A percentile compares a stretch with the other conserved stretches of the same genome.
phyloP scores from a whole-genome alignment of 208 protist genomes.

The Leishmania guyanensis region DNA sequence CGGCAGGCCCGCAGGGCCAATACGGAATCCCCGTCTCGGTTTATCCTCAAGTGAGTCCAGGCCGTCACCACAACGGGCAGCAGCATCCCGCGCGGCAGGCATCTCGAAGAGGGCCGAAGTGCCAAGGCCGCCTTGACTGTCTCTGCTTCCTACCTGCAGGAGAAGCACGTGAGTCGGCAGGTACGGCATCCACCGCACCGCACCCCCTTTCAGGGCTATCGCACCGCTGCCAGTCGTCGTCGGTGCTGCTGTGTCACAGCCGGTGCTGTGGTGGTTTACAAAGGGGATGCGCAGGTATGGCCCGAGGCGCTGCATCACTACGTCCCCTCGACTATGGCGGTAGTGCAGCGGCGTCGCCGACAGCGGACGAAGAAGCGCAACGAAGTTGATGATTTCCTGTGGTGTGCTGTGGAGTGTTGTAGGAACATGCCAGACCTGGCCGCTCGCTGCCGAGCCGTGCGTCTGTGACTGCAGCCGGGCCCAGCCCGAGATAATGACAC shows the following conservation, averaged over 20 bases:
- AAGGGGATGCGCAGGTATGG: constrained; percentile 44
- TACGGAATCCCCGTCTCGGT: constrained; percentile 13
- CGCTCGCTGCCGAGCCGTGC: constrained; percentile 5
- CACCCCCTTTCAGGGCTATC: neutral
- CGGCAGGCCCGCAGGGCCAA: neutral
- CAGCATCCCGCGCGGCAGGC: neutral
- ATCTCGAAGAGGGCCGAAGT: neutral
- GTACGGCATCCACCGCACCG: constrained; percentile 8
- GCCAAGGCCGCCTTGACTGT: neutral
- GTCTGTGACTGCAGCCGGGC: constrained; percentile 40
- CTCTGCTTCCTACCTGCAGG: neutral
- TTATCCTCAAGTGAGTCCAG: constrained; percentile 11
- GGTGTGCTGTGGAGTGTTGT: constrained; percentile 75
- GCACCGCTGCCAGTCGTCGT: neutral
- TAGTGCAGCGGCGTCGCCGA: constrained; percentile 75
- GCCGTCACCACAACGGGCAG: neutral
- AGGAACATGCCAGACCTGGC: constrained; percentile 63
- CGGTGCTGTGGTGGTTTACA: constrained; percentile 21
- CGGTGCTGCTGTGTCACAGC: neutral
- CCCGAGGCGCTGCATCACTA: constrained; percentile 65
- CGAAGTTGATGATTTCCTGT: constrained; percentile 69
- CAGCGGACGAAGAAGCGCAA: constrained; percentile 56
- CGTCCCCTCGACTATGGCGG: constrained; percentile 41
- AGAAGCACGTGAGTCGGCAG: constrained; percentile 8
- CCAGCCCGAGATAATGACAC: constrained; percentile 79